phyloP scores from a whole-genome alignment of 2,329 filamentous ascomycete genomes.

The Colletotrichum sp. region DNA sequence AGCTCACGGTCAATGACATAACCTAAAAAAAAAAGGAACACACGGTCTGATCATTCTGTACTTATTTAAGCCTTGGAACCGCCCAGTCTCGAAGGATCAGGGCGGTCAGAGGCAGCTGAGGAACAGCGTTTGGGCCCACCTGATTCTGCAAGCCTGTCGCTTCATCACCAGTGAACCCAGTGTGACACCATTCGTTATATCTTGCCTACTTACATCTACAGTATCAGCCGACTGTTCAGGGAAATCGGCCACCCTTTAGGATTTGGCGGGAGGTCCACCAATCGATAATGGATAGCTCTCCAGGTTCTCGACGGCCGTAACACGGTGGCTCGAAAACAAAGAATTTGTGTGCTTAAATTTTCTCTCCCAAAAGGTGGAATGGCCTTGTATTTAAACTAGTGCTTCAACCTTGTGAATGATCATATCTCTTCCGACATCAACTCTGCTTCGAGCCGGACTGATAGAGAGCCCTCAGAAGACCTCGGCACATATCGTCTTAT shows the following conservation, averaged over 20 bases:
- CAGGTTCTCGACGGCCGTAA: background rate
- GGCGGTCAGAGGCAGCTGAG: background rate
- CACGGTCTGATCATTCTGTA: background rate
- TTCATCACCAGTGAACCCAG: background rate
- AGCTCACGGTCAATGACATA: background rate
- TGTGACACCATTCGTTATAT: background rate
- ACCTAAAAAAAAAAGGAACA: background rate
- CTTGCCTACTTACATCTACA: background rate
- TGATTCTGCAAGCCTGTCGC: background rate
- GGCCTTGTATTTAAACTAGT: background rate
- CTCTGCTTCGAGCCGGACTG: background rate
- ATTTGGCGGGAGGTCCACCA: background rate
- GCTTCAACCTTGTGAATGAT: background rate
- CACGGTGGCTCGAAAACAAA: no score
- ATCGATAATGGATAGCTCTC: background rate
- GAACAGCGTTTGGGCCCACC: background rate
- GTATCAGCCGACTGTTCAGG: background rate
- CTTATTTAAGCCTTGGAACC: background rate
- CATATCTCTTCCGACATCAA: background rate
- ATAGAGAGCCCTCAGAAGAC: background rate
- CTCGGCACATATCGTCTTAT: background rate
- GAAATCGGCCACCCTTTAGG: background rate
- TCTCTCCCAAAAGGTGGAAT: background rate
- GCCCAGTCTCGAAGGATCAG: background rate
- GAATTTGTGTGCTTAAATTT: background rate